Conservation (phyloP, 2,329 filamentous ascomycete species). For the Didymella pomorum region DNA sequence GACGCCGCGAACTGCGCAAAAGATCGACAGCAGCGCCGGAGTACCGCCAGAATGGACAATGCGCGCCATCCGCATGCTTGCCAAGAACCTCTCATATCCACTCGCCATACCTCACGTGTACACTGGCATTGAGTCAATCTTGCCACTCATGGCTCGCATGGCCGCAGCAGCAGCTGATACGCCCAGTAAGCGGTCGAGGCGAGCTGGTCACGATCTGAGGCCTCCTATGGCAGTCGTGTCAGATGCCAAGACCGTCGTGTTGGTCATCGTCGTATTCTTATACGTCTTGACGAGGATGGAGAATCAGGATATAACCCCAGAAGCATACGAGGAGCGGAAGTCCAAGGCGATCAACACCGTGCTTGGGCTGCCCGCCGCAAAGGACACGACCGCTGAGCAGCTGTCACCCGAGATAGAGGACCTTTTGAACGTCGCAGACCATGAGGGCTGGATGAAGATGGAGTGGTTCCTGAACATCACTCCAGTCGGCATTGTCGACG, state of each 20-base stretch:
- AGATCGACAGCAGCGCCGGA: slow-evolving; percentile 22
- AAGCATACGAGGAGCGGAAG: slow-evolving; percentile 44
- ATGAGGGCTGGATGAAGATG: slow-evolving; percentile 59
- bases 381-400: slow-evolving; percentile 56
- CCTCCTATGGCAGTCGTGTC: slow-evolving; percentile 23
- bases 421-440: slow-evolving; percentile 44
- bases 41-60: slow-evolving; percentile 67
- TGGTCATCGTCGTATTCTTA: slow-evolving; percentile 69
- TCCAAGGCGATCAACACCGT: slow-evolving; percentile 60
- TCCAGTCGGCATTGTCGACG: slow-evolving; percentile 37
- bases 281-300: slow-evolving; percentile 62
- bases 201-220: slow-evolving; percentile 34
- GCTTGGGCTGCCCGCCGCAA: slow-evolving; percentile 59
- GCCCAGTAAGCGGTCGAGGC: slow-evolving; percentile 60
- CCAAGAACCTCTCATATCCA: slow-evolving; percentile 67
- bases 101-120: slow-evolving; percentile 75
- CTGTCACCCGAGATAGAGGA: slow-evolving; percentile 48
- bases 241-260: slow-evolving; percentile 44
- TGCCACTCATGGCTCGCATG: slow-evolving; percentile 49
- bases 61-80: slow-evolving; percentile 71
- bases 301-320: slow-evolving; percentile 40
- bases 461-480: slow-evolving; percentile 64
- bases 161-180: slow-evolving; percentile 42
- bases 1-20: slow-evolving; percentile 34
- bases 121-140: slow-evolving; percentile 71